These are phyloP conservation scores for Trichoderma sp. DNA, from an alignment of 2,329 filamentous ascomycete genomes.

Conservation along the genomic window DNA sequence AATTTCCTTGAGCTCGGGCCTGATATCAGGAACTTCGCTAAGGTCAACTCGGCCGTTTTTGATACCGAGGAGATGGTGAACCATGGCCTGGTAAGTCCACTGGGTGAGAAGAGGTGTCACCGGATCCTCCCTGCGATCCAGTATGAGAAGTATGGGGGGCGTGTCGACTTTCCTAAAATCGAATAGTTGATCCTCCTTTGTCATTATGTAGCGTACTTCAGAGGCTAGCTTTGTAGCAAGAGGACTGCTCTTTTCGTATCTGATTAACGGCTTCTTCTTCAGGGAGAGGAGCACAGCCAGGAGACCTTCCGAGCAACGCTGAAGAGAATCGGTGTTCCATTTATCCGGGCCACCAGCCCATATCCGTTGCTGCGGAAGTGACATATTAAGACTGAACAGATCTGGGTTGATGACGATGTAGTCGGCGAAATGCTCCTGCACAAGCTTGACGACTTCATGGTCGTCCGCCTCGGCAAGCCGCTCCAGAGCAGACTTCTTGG, in stretches of 20 bases:
- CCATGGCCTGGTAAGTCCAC: constrained; percentile 99
- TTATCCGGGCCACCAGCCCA: constrained; percentile 79
- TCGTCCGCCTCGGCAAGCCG: constrained; percentile 94
- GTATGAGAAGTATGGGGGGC: constrained; percentile 81
- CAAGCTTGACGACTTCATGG: constrained; percentile 89
- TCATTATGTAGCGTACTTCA: constrained; percentile 88
- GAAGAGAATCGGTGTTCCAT: constrained; percentile 87
- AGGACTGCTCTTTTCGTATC: constrained; percentile 87
- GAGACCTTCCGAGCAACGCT: constrained; percentile 81
- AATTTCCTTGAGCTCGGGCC: constrained; percentile 87
- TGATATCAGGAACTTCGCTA: constrained; percentile 75
- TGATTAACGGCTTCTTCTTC: constrained; percentile 94
- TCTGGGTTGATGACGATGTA: constrained; percentile 95
- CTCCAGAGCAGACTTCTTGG: constrained; percentile 94
- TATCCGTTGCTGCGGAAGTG: constrained; percentile 68
- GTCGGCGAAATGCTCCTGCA: constrained; percentile 96
- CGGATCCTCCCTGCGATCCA: constrained; percentile 91
- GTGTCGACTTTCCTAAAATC: constrained; percentile 95
- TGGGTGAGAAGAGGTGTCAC: constrained; percentile 92
- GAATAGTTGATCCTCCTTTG: constrained; percentile 93
- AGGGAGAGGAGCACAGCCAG: constrained; percentile 80
- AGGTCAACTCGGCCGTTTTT: constrained; percentile 92
- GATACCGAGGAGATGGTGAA: constrained; percentile 92
- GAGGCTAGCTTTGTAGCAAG: constrained; percentile 89
- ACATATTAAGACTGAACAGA: constrained; percentile 75